phyloP scores from a whole-genome alignment of 2,329 filamentous ascomycete species.

The Madurella mycetomatis region DNA sequence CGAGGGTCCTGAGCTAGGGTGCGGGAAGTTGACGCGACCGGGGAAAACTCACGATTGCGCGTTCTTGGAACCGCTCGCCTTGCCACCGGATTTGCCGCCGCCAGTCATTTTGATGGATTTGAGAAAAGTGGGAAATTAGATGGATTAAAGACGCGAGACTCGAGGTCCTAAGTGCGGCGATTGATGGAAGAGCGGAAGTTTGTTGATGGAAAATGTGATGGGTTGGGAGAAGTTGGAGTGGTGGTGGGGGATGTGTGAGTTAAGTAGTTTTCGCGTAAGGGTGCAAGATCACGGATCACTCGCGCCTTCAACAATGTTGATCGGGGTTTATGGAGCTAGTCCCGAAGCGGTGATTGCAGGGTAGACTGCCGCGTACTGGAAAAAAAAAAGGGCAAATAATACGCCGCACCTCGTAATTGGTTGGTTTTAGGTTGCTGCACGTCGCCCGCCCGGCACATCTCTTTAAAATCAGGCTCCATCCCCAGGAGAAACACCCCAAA shows the following conservation, averaged over 20 bases:
- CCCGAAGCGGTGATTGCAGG: conserved; percentile 26
- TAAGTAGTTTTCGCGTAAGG: conserved; percentile 52
- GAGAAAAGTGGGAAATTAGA: conserved; percentile 21
- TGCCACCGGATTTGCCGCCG: conserved; percentile 99
- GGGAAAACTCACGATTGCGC: conserved; percentile 80
- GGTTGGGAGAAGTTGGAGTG: conserved; percentile 33
- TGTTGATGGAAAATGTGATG: conserved; percentile 36
- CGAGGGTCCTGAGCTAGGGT: background rate
- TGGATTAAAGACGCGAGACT: conserved; percentile 31
- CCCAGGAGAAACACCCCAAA: background rate
- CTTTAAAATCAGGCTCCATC: background rate
- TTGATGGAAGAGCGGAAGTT: conserved; percentile 30
- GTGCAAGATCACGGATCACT: conserved; percentile 50
- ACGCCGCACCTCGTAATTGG: conserved; percentile 16
- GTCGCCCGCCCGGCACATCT: background rate
- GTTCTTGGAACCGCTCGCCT: conserved; percentile 98
- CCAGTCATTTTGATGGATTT: conserved; percentile 90
- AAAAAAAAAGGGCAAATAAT: conserved; percentile 19
- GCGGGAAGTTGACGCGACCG: conserved; percentile 2
- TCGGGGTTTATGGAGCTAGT: conserved; percentile 28
- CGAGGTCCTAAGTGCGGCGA: conserved; percentile 25
- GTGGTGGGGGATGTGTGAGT: conserved; percentile 44
- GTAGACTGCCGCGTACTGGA: conserved; percentile 7
- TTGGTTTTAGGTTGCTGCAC: background rate
- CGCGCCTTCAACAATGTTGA: conserved; percentile 24